Evolutionary conservation across 2,329 filamentous ascomycete species (phyloP).

Genomic region (Fusarium sp.): DNA sequence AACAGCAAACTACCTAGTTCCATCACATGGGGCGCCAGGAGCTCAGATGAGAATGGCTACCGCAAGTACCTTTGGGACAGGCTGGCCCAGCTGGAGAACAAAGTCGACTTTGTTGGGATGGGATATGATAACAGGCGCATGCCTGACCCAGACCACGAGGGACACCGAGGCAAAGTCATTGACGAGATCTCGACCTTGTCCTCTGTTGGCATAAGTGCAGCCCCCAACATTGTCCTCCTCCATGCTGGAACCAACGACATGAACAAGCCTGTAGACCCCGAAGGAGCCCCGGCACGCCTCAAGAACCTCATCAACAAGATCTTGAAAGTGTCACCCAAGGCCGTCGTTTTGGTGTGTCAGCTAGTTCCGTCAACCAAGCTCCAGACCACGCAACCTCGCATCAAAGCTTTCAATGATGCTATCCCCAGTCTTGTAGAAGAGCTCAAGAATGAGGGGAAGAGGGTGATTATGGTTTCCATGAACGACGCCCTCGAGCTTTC

Average conservation of each 20-base stretch:
- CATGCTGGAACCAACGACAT: not conserved
- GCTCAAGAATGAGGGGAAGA: not conserved
- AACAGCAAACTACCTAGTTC: not conserved
- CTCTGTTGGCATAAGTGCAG: not conserved
- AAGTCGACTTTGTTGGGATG: constrained; percentile 2
- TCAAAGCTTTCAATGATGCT: not conserved
- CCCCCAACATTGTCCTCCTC: not conserved
- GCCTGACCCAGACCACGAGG: constrained; percentile 2
- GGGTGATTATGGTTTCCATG: not conserved
- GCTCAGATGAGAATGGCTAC: constrained; percentile 9
- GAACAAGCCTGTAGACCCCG: not conserved
- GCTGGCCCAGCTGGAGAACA: not conserved
- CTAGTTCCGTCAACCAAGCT: not conserved
- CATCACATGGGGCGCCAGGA: constrained; percentile 6
- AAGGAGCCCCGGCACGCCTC: not conserved
- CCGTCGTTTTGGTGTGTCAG: not conserved
- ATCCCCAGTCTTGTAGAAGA: not conserved
- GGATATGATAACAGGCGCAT: not conserved
- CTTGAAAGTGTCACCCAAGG: not conserved
- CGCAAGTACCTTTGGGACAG: not conserved
- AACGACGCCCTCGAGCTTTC: not conserved
- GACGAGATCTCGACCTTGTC: not conserved
- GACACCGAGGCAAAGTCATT: constrained; percentile 2
- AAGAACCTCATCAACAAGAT: constrained; percentile 6
- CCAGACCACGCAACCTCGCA: not conserved